Conservation (phyloP, 2,329 filamentous ascomycete genomes). For the Cordyceps cicadae region DNA sequence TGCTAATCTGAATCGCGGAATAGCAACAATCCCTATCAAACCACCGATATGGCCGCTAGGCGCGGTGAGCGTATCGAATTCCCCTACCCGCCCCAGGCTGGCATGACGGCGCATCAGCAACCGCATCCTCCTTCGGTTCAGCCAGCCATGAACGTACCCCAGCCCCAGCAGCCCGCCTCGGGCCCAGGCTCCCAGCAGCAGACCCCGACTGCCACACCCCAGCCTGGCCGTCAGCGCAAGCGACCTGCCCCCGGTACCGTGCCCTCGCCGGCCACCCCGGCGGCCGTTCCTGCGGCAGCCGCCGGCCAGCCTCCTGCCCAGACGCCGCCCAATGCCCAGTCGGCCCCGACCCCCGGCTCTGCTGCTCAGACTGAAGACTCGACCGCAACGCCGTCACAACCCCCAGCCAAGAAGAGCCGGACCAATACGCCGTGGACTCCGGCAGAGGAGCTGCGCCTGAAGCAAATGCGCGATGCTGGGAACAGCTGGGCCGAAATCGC, state of each 20-base stretch:
- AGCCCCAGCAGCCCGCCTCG: slow-evolving; percentile 26
- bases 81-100: slow-evolving; percentile 32
- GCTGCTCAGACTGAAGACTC: slow-evolving; percentile 23
- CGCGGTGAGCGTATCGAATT: slow-evolving; percentile 37
- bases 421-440: slow-evolving; percentile 99
- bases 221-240: slow-evolving; percentile 33
- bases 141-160: slow-evolving; percentile 35
- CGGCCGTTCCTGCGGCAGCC: slow-evolving; percentile 25
- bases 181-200: slow-evolving; percentile 28
- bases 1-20: slow-evolving; percentile 10
- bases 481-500: slow-evolving; percentile 98
- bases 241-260: slow-evolving; percentile 31
- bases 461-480: slow-evolving; percentile 87
- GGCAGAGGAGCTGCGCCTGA: slow-evolving; percentile 83
- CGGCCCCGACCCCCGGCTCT: slow-evolving; percentile 11
- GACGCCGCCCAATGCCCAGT: slow-evolving; percentile 24
- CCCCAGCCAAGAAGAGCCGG: slow-evolving; percentile 77
- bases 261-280: slow-evolving; percentile 28
- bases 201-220: slow-evolving; percentile 31
- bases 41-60: slow-evolving; percentile 34
- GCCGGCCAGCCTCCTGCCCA: slow-evolving; percentile 24
- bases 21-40: slow-evolving; percentile 40
- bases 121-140: slow-evolving; percentile 31
- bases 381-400: slow-evolving; percentile 30
- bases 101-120: slow-evolving; percentile 28